These are phyloP conservation scores for Tricholoma bakamatsutake DNA, from an alignment of 768 basidiomycete genomes.

Conservation along the genomic window DNA sequence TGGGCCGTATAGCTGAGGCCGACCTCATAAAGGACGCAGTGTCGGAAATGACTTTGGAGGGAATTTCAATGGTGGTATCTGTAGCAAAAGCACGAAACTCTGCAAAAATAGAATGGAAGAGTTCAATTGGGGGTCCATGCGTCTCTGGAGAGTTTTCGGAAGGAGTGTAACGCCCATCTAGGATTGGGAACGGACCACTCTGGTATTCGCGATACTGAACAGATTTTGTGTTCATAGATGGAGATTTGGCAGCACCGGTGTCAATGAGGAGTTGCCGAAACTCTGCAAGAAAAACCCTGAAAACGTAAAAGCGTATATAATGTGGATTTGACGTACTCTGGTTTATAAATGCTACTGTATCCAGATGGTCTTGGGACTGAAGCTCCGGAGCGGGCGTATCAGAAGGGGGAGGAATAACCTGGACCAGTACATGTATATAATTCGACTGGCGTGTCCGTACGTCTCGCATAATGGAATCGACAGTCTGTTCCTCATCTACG, in stretches of 20 bases:
- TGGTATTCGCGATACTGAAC: slow-evolving; percentile 1
- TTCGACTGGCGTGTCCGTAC: slow-evolving; percentile 2
- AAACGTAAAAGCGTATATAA: not conserved
- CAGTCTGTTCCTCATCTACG: slow-evolving; percentile 1
- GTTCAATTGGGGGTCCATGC: slow-evolving; percentile 2
- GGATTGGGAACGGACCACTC: slow-evolving; percentile 1
- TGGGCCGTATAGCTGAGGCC: slow-evolving; percentile 15
- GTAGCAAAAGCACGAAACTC: not conserved
- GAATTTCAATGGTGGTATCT: slow-evolving; percentile 6
- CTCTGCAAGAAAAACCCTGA: not conserved
- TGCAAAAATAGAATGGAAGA: slow-evolving; percentile 3
- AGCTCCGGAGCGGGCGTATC: not conserved
- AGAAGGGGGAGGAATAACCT: not conserved
- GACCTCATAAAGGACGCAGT: slow-evolving; percentile 14
- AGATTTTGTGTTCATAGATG: slow-evolving; percentile 1
- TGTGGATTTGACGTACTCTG: not conserved
- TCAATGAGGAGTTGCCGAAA: slow-evolving; percentile 2
- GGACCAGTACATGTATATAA: slow-evolving; percentile 3
- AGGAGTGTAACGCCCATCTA: slow-evolving; percentile 3
- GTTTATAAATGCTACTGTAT: slow-evolving; percentile 1
- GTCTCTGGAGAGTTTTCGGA: not conserved
- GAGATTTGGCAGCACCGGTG: not conserved
- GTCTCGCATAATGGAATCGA: slow-evolving; percentile 3
- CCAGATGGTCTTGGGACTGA: not conserved
- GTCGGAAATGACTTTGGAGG: slow-evolving; percentile 11